phyloP scores from a whole-genome alignment of 192 early-diverging fungal genomes.

The Pilaira anomala region DNA sequence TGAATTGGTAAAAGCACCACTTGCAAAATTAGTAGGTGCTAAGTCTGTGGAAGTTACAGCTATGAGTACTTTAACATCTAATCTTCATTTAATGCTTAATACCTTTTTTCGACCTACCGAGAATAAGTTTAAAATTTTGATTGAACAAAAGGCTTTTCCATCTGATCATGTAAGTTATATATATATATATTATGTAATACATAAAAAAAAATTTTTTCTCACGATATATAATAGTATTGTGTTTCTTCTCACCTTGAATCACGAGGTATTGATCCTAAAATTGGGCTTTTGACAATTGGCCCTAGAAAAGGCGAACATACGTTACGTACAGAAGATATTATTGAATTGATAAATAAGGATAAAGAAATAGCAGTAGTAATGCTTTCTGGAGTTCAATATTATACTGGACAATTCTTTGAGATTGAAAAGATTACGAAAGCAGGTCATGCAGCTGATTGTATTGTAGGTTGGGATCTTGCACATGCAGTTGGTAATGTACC shows the following conservation, averaged over 20 bases:
- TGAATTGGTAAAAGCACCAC: slow-evolving; percentile 67
- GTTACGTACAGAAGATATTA: slow-evolving; percentile 78
- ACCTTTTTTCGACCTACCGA: slow-evolving; percentile 89
- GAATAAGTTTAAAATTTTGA: slow-evolving; percentile 76
- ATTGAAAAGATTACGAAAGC: slow-evolving; percentile 81
- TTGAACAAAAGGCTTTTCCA: slow-evolving; percentile 92
- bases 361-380: slow-evolving; percentile 81
- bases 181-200: neutral
- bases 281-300: slow-evolving; percentile 68
- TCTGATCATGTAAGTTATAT: slow-evolving; percentile 70
- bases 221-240: slow-evolving; percentile 59
- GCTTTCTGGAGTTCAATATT: slow-evolving; percentile 91
- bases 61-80: slow-evolving; percentile 92
- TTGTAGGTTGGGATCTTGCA: slow-evolving; percentile 93
- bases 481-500: slow-evolving; percentile 95
- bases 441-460: slow-evolving; percentile 76
- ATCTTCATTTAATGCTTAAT: slow-evolving; percentile 86
- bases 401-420: slow-evolving; percentile 88
- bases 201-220: neutral
- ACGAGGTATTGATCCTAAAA: slow-evolving; percentile 69
- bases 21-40: slow-evolving; percentile 77
- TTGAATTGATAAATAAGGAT: slow-evolving; percentile 69
- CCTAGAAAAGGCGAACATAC: slow-evolving; percentile 72
- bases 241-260: slow-evolving; percentile 84
- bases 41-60: slow-evolving; percentile 76